A percentile compares a stretch with the other conserved stretches of the same genome.
Evolutionary conservation across 2,329 filamentous ascomycete species (phyloP).

Genomic region (Bipolaris sorokiniana): DNA sequence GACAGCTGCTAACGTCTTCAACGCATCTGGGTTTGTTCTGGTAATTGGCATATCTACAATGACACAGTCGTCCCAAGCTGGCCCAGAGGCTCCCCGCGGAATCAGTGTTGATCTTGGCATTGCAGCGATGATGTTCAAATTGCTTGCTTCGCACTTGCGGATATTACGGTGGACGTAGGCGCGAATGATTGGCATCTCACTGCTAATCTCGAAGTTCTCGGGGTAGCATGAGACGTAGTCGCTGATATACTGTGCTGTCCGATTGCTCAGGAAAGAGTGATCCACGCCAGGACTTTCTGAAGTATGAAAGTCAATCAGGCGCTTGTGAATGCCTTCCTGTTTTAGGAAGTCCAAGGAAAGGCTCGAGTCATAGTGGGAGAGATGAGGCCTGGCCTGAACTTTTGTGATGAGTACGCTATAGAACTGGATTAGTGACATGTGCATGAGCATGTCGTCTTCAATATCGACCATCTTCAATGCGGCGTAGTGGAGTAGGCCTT

Average conservation of each 20-base stretch:
- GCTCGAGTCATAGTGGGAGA: conserved; percentile 48
- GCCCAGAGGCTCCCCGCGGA: conserved; percentile 50
- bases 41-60: conserved; percentile 59
- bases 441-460: conserved; percentile 64
- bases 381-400: conserved; percentile 39
- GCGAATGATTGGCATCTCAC: conserved; percentile 54
- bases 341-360: conserved; percentile 61
- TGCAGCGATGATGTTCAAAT: conserved; percentile 63
- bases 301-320: conserved; percentile 58
- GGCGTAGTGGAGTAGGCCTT: conserved; percentile 62
- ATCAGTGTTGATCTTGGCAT: conserved; percentile 62
- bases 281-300: conserved; percentile 59
- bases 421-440: conserved; percentile 65
- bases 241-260: conserved; percentile 63
- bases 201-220: conserved; percentile 59
- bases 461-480: conserved; percentile 62
- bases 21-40: conserved; percentile 59
- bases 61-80: conserved; percentile 45
- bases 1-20: conserved; percentile 61
- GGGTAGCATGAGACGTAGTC: conserved; percentile 63
- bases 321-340: conserved; percentile 57
- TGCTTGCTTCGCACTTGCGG: conserved; percentile 61
- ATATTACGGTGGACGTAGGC: conserved; percentile 57
- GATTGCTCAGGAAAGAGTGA: conserved; percentile 59
- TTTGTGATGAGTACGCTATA: conserved; percentile 60